Evolutionary conservation across 805 yeast species (phyloP), one percentile per base, ranked within the genome.

Genomic region (Priceomyces melissophilus): DNA sequence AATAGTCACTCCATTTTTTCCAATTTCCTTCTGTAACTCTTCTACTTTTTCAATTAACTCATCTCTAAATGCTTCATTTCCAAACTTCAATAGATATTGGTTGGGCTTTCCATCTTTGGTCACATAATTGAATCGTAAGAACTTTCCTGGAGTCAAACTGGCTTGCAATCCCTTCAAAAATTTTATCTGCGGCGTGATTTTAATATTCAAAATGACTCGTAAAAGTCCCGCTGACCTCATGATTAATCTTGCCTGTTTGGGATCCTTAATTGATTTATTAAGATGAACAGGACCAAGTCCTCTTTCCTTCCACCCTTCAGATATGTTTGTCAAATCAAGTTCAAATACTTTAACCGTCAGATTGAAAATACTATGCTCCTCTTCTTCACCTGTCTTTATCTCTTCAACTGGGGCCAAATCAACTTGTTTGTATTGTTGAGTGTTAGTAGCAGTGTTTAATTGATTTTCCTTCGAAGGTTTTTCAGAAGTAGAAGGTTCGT

Each of bases 291-390:
- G 75, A 2, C 99, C 99, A 32, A 85, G 73, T 16, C 99, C 99
- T 55, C 93, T 79, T 63, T 93, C 99, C 59, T 87, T 93, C 99
- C 99, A 93, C 2, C 96, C 96, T 12, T 75, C 79, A 7, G 75
- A 59, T 3, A 84, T 70, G 29, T 80, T 75, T 0, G 82, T 67
- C 25, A 90, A 67, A 53, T 86, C 85, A 50, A 87, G 65, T 25
- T 78, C 81, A 57, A 90, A 93, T 20, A 93, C 66, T 55, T 90
- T 87, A 3, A 95, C 87, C 36, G 84, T 81, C 30, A 84, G 75
- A 33, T 79, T 78, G 58, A 78, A 87, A 6, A 82, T 56, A 0
- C 85, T 77, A 27, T 69, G 70, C 58, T 93, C 99, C 41, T 79
- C 72, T 60, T 93, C 99, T 61, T 93, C 99, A 1, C 98, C 99